phyloP scores from a whole-genome alignment of 1,284 basidiomycete species.

The Schizophyllum amplum region DNA sequence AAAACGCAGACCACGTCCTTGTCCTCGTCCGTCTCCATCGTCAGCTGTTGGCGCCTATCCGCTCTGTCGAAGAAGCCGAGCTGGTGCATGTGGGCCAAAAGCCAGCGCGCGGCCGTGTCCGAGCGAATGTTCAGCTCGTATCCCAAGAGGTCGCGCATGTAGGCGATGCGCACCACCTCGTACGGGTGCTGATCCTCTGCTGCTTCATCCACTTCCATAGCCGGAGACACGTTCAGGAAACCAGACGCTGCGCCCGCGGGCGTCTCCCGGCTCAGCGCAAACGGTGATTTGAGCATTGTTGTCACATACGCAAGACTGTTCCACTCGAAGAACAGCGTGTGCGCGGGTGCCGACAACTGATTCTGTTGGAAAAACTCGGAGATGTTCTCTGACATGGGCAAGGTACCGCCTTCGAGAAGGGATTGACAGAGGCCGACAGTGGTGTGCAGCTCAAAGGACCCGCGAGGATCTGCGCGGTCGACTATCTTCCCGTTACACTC shows the following conservation, averaged over 20 bases:
- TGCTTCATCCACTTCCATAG: constrained; percentile 16
- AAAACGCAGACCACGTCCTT: constrained; percentile 41
- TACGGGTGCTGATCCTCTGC: constrained; percentile 33
- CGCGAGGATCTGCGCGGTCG: constrained; percentile 13
- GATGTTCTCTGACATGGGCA: constrained; percentile 35
- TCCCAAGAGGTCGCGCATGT: constrained; percentile 56
- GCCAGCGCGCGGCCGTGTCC: constrained; percentile 40
- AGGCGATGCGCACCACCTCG: constrained; percentile 49
- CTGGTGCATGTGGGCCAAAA: constrained; percentile 53
- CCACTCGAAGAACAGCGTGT: constrained; percentile 59
- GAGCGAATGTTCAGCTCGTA: constrained; percentile 48
- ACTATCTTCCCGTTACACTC: constrained; percentile 33
- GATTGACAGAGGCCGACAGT: constrained; percentile 43
- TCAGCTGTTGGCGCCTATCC: constrained; percentile 29
- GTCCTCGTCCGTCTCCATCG: constrained; percentile 25
- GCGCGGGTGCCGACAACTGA: constrained; percentile 25
- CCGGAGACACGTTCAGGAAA: constrained; percentile 33
- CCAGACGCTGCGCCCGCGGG: constrained; percentile 25
- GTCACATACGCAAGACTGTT: constrained; percentile 53
- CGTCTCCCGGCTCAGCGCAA: constrained; percentile 16
- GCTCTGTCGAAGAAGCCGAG: constrained; percentile 51
- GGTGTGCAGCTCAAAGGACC: constrained; percentile 48
- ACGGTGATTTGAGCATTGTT: constrained; percentile 46
- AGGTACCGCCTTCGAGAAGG: constrained; percentile 33
- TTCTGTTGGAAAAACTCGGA: constrained; percentile 48